Evolutionary conservation across 1,139 yeast species (phyloP).

Genomic region (Lodderomyces parapsilosis): DNA sequence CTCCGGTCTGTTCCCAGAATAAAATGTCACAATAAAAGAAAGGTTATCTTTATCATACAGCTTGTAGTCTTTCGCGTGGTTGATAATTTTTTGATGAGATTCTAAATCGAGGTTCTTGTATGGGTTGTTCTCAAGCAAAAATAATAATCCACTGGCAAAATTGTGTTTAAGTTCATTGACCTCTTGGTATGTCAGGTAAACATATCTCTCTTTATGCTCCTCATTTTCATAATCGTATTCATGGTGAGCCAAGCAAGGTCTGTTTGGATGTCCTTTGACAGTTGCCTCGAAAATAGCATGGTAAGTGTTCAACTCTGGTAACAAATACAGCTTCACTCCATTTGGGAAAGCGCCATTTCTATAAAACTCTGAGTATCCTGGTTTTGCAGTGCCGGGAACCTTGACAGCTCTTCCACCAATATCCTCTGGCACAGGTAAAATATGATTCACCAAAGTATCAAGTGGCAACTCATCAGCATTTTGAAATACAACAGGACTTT

Average conservation of each 20-base stretch:
- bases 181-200: slow-evolving; percentile 21
- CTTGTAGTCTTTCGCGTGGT: slow-evolving; percentile 23
- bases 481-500: slow-evolving; percentile 17
- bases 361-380: slow-evolving; percentile 34
- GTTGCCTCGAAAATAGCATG: slow-evolving; percentile 25
- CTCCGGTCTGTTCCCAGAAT: slow-evolving; percentile 36
- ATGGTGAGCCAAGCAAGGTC: slow-evolving; percentile 31
- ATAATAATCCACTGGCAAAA: slow-evolving; percentile 34
- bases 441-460: slow-evolving; percentile 17
- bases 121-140: slow-evolving; percentile 28
- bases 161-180: slow-evolving; percentile 21
- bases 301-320: slow-evolving; percentile 29
- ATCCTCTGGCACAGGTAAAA: slow-evolving; percentile 26
- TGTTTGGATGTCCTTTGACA: slow-evolving; percentile 18
- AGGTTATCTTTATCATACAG: slow-evolving; percentile 21
- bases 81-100: slow-evolving; percentile 27
- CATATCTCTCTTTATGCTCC: slow-evolving; percentile 20
- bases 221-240: slow-evolving; percentile 28
- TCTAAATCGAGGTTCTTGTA: slow-evolving; percentile 22
- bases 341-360: slow-evolving; percentile 27
- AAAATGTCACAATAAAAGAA: slow-evolving; percentile 36
- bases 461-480: slow-evolving; percentile 18
- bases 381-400: slow-evolving; percentile 28
- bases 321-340: slow-evolving; percentile 22
- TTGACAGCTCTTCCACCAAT: slow-evolving; percentile 20